Evolutionary conservation across 371 early-diverging fungal species (phyloP).

Genomic region (Mortierella sp.): DNA sequence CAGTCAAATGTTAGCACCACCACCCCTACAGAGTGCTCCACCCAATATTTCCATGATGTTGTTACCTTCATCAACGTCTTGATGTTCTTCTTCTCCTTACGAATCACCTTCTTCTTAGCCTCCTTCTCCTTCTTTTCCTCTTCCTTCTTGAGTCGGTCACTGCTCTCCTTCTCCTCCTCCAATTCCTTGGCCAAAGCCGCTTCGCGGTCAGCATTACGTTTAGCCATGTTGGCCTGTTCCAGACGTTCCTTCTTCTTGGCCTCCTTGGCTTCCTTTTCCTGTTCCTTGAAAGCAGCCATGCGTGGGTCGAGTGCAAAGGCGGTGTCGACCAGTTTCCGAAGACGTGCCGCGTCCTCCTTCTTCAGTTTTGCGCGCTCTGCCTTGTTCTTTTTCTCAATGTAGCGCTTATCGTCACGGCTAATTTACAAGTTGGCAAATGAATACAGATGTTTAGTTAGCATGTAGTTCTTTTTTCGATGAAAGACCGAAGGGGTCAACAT

Average conservation of each 20-base stretch:
- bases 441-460: background rate
- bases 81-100: constrained; percentile 93
- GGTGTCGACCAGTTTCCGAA: constrained; percentile 80
- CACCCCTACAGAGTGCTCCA: too few relatives aligned
- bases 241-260: constrained; percentile 91
- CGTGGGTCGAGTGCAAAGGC: constrained; percentile 93
- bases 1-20: background rate
- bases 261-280: constrained; percentile 88
- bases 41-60: too few relatives aligned
- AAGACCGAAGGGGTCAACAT: background rate
- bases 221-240: constrained; percentile 73
- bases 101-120: constrained; percentile 82
- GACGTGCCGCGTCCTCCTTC: constrained; percentile 95
- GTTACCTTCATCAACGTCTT: constrained; percentile 76
- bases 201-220: constrained; percentile 67
- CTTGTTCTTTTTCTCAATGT: constrained; percentile 94
- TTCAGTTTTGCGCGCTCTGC: constrained; percentile 91
- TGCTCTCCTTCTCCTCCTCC: constrained; percentile 64
- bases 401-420: constrained; percentile 95
- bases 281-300: constrained; percentile 90
- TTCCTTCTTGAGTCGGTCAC: constrained; percentile 74
- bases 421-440: background rate
- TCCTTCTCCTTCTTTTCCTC: constrained; percentile 80
- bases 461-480: too few relatives aligned
- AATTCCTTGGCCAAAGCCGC: constrained; percentile 61